Evolutionary conservation across 805 yeast genomes (phyloP).

Genomic region (Suhomyces xylopsoci): DNA sequence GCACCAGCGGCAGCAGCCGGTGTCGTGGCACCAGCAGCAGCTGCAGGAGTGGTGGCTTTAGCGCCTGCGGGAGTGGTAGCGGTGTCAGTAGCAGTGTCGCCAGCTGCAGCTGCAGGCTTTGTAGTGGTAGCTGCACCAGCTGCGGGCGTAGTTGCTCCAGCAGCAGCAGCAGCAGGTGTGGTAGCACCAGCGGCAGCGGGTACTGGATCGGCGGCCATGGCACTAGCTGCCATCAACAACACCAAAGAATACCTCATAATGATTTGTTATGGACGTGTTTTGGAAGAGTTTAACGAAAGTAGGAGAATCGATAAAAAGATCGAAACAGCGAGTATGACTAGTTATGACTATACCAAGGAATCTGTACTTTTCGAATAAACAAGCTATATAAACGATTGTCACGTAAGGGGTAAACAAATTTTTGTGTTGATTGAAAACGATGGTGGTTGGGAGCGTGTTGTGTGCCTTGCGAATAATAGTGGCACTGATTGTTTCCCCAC

Average conservation of each 20-base stretch:
- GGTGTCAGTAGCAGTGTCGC: constrained; percentile 12
- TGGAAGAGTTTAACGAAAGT: background rate
- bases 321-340: background rate
- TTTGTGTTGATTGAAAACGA: background rate
- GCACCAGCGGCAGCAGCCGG: constrained; percentile 9
- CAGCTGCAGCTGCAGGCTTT: constrained; percentile 15
- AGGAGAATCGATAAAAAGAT: background rate
- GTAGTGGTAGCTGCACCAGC: constrained; percentile 16
- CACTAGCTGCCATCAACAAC: background rate
- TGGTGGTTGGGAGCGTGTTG: background rate
- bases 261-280: background rate
- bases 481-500: background rate
- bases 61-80: constrained; percentile 13
- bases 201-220: constrained; percentile 10
- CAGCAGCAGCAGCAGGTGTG: constrained; percentile 11
- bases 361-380: background rate
- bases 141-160: constrained; percentile 15
- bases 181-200: constrained; percentile 5
- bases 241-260: constrained; percentile 3
- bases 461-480: background rate
- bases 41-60: constrained; percentile 12
- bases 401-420: background rate
- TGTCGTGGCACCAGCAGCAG: constrained; percentile 8
- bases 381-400: background rate
- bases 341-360: background rate